A percentile compares a stretch with the other conserved stretches of the same genome.
Evolutionary conservation across 169 alveolate species (phyloP).

Genomic region (Theileria luwenshuni): DNA sequence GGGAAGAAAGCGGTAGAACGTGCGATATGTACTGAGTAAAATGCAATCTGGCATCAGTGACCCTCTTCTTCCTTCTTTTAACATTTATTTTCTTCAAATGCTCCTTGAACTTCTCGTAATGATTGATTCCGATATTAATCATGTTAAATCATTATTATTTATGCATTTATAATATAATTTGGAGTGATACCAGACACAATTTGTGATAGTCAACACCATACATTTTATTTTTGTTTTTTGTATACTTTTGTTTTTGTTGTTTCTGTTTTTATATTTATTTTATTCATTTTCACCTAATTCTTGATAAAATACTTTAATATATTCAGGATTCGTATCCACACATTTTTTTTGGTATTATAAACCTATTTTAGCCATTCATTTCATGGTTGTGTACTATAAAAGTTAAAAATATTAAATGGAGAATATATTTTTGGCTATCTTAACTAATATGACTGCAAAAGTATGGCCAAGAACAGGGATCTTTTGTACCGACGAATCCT

Average conservation of each 20-base stretch:
- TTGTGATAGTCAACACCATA: neutral
- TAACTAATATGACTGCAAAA: neutral
- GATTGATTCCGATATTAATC: constrained; percentile 6
- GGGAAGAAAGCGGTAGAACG: constrained; percentile 53
- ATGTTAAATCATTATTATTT: neutral
- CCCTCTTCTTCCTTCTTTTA: constrained; percentile 57
- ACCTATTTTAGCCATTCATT: neutral
- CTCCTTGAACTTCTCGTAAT: constrained; percentile 50
- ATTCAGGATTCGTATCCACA: neutral
- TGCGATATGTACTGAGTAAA: constrained; percentile 61
- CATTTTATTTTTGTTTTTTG: neutral
- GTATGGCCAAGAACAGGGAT: constrained; percentile 4
- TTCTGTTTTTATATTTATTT: too few relatives aligned
- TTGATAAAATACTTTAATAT: neutral
- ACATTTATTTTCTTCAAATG: constrained; percentile 40
- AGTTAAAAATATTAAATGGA: neutral
- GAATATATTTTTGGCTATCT: neutral
- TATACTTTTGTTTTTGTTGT: neutral
- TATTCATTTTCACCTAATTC: too few relatives aligned
- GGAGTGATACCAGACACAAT: neutral
- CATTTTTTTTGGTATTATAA: neutral
- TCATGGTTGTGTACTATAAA: neutral
- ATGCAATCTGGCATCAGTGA: constrained; percentile 51
- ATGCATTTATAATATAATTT: neutral
- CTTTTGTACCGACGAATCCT: neutral